Percentiles rank a stretch among this genome's conserved stretches.
phyloP scores from a whole-genome alignment of 2,329 filamentous ascomycete genomes.

The Neonectria coccinea region DNA sequence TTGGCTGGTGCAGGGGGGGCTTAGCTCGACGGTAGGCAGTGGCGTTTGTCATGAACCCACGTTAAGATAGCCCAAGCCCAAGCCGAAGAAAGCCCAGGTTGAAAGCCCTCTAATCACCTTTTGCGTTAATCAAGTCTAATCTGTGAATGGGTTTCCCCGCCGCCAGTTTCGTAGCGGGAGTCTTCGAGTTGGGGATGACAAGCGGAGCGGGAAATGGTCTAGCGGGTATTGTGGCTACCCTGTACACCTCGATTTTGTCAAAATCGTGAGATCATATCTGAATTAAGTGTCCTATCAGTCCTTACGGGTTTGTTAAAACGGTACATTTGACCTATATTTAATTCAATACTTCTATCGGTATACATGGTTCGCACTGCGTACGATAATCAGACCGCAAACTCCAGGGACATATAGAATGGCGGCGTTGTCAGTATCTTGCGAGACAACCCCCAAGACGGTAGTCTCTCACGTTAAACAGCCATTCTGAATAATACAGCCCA shows the following conservation, averaged over 20 bases:
- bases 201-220: neutral
- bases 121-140: neutral
- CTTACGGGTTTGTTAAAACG: too few species aligned
- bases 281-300: neutral
- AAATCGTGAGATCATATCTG: too few species aligned
- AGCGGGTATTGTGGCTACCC: neutral
- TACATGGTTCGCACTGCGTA: too few species aligned
- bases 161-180: neutral
- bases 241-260: neutral
- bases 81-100: neutral
- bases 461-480: neutral
- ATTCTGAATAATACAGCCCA: neutral
- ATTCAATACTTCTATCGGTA: too few species aligned
- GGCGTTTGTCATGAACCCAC: neutral
- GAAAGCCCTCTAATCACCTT: neutral
- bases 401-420: too few species aligned
- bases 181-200: neutral
- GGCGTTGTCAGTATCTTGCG: too few species aligned
- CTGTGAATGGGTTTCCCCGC: neutral
- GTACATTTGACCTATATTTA: accelerated
- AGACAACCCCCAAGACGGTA: too few species aligned
- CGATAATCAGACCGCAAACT: too few species aligned
- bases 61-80: neutral
- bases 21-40: neutral
- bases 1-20: neutral